Percentiles rank a stretch among this genome's conserved stretches.
phyloP scores from a whole-genome alignment of 495 filamentous ascomycete genomes.

The Lepidopterella palustris region DNA sequence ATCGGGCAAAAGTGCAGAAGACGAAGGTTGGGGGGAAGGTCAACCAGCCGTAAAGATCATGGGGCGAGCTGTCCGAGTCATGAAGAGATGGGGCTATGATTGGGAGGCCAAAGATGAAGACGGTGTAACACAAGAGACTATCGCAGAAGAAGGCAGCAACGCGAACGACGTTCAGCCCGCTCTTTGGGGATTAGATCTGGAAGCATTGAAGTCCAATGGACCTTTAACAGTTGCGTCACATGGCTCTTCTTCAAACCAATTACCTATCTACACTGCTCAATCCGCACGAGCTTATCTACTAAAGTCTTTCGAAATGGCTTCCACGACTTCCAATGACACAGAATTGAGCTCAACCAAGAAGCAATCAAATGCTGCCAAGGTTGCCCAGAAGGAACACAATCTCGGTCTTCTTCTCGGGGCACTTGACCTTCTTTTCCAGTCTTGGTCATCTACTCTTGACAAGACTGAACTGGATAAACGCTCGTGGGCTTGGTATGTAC shows the following conservation, averaged over 20 bases:
- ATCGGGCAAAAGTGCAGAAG: slow-evolving; percentile 57
- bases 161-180: slow-evolving; percentile 43
- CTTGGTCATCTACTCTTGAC: slow-evolving; percentile 56
- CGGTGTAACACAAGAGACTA: slow-evolving; percentile 30
- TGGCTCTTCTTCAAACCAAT: slow-evolving; percentile 29
- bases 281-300: slow-evolving; percentile 54
- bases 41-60: slow-evolving; percentile 65
- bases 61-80: slow-evolving; percentile 62
- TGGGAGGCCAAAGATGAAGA: slow-evolving; percentile 44
- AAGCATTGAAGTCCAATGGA: slow-evolving; percentile 48
- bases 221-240: slow-evolving; percentile 7
- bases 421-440: slow-evolving; percentile 60
- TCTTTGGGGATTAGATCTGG: slow-evolving; percentile 75
- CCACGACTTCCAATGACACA: slow-evolving; percentile 7
- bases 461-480: slow-evolving; percentile 60
- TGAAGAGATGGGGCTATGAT: slow-evolving; percentile 72
- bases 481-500: slow-evolving; percentile 75
- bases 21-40: slow-evolving; percentile 67
- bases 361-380: slow-evolving; percentile 27
- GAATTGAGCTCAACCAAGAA: slow-evolving; percentile 30
- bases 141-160: slow-evolving; percentile 13
- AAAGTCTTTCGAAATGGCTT: slow-evolving; percentile 48
- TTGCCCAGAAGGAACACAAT: slow-evolving; percentile 55
- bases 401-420: slow-evolving; percentile 58
- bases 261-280: slow-evolving; percentile 65